Base-by-base conservation (phyloP, 2,329 filamentous ascomycete genomes). In the Lachnellula hyalina region DNA sequence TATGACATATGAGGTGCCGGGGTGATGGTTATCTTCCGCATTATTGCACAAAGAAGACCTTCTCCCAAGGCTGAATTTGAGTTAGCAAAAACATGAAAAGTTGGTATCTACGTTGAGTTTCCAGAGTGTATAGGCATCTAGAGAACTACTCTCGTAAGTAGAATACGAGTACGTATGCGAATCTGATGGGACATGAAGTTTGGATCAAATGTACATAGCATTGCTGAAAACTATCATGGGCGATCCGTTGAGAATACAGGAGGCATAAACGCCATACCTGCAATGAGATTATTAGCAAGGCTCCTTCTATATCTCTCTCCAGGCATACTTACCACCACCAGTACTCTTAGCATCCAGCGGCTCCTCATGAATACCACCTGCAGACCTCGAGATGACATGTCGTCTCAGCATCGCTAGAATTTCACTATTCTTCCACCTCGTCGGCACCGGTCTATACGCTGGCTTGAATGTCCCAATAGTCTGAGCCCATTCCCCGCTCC, bases 391-490 rank as follows among this genome's bases (percentile, higher is more conserved):
- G 64, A 83, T 81, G 28, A 97, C 94, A 75, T 99, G 94, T 64
- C 81, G 77, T 69, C 93, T 80, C 70, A 99, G 71, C 77, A 94
- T 74, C 25, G 71, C 71, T 65, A 99, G 74, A 52, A 96, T 83
- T 75, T 92, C 86, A 62, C 89, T 95, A 59, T 86, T 84, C 72
- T 80, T 83, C 94, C 94, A 99, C 60, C 93, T 80, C 64, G 76
- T 74, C 12, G 94, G 94, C 55, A 97, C 92, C 40, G 93, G 93
- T 53, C 93, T 79, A 74, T 96, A 96, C 36, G 92, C 90, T 32
- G 93, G 90, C 78, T 89, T 93, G 73, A 96, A 96, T 21, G 90
- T 92, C 34, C 94, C 94, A 5, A 96, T 80, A 0, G 94, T 99
- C 79, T 97, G 93, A 59, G 90, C 90, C 94, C 94, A 99, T 76